These are phyloP conservation scores for Rostrohypoxylon terebratum DNA, from an alignment of 495 filamentous ascomycete genomes.

Conservation along the genomic window DNA sequence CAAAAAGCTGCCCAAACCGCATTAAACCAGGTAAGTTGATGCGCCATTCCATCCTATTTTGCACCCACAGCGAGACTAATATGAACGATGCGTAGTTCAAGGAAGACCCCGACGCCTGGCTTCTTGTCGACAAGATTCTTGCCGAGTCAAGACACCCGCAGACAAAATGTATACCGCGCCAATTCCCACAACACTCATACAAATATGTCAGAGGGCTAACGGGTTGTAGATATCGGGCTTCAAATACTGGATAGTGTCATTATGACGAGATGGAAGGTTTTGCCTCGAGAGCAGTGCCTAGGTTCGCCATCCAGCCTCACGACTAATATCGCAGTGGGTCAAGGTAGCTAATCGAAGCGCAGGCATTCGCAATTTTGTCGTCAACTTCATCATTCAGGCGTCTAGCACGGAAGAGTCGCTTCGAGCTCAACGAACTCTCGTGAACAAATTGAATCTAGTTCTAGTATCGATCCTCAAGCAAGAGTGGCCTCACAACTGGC, in stretches of 20 bases:
- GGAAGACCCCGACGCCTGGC: slow-evolving; percentile 97
- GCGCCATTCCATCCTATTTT: slow-evolving; percentile 30
- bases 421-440: slow-evolving; percentile 80
- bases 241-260: slow-evolving; percentile 98
- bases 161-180: slow-evolving; percentile 83
- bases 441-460: slow-evolving; percentile 98
- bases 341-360: slow-evolving; percentile 34
- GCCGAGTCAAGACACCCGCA: slow-evolving; percentile 89
- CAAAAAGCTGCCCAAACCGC: slow-evolving; percentile 97
- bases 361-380: slow-evolving; percentile 99
- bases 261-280: slow-evolving; percentile 98
- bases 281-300: slow-evolving; percentile 94
- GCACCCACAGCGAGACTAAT: slow-evolving; percentile 44
- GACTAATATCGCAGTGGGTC: background rate
- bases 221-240: slow-evolving; percentile 80
- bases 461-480: slow-evolving; percentile 98
- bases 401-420: slow-evolving; percentile 89
- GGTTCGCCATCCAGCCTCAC: slow-evolving; percentile 61
- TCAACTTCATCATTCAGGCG: slow-evolving; percentile 94
- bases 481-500: slow-evolving; percentile 99
- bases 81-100: slow-evolving; percentile 77
- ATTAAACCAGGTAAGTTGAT: slow-evolving; percentile 84
- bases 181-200: slow-evolving; percentile 15
- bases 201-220: slow-evolving; percentile 58
- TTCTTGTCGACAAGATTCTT: slow-evolving; percentile 95